Percentiles rank a stretch among this genome's conserved stretches.
Evolutionary conservation across 148 eudicot species (phyloP).

Genomic region (Agrostemma githago): DNA sequence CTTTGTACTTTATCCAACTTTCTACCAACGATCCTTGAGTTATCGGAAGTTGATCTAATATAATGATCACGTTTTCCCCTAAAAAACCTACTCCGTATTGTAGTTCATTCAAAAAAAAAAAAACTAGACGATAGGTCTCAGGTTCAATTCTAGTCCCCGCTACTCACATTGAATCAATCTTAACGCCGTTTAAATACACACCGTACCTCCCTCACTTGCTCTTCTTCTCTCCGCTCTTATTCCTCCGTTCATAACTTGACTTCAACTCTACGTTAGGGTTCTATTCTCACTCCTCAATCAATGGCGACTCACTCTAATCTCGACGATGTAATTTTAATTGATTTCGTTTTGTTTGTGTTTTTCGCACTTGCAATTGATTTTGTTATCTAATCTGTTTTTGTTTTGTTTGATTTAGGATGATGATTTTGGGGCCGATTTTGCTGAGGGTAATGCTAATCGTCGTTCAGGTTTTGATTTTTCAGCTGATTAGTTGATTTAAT

Average conservation of each 20-base stretch:
- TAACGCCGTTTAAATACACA: too few relatives aligned
- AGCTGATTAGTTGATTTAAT: neutral
- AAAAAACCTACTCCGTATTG: too few relatives aligned
- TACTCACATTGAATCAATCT: neutral
- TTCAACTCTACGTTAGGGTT: conserved; percentile 32
- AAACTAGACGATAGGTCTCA: too few relatives aligned
- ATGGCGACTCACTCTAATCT: neutral
- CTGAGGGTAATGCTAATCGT: neutral
- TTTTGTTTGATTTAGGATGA: neutral
- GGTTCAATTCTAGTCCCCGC: too few relatives aligned
- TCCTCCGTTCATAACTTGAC: neutral
- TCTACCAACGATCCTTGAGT: too few relatives aligned
- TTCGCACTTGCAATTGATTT: neutral
- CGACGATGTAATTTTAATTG: neutral
- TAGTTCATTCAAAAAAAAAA: too few relatives aligned
- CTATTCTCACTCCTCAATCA: neutral
- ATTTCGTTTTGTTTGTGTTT: neutral
- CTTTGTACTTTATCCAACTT: too few relatives aligned
- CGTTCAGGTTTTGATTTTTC: conserved; percentile 1
- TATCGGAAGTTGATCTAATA: too few relatives aligned
- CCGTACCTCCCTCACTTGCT: neutral
- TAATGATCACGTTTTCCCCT: too few relatives aligned
- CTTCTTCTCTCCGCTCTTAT: neutral
- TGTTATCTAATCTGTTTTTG: neutral
- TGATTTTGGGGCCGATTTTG: conserved; percentile 13